Conservation (phyloP, 345 rosid genomes). For the Isatis tinctoria region DNA sequence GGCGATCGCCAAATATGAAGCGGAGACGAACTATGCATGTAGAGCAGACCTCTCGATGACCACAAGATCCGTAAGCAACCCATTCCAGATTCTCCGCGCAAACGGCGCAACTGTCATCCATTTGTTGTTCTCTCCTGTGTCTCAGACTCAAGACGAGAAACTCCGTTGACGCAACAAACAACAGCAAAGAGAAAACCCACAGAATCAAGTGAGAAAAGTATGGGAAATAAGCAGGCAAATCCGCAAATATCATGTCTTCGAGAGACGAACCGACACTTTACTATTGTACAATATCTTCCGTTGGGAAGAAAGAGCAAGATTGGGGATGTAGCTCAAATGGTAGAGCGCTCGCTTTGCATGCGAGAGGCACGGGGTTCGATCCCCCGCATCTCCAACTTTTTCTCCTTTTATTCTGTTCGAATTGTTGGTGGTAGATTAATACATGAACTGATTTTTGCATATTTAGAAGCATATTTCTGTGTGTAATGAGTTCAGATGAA, state of each 20-base stretch:
- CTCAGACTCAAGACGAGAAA: background rate
- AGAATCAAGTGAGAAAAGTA: background rate
- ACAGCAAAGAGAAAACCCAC: background rate
- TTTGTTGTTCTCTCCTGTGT: slow-evolving; percentile 11
- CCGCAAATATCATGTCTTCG: background rate
- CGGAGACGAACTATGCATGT: slow-evolving; percentile 93
- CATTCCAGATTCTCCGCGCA: slow-evolving; percentile 88
- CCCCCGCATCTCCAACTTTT: slow-evolving; percentile 65
- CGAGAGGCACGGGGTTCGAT: slow-evolving; percentile 95
- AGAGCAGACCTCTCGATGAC: slow-evolving; percentile 85
- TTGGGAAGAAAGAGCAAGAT: too few species aligned
- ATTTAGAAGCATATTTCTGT: too few species aligned
- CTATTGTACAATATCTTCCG: background rate
- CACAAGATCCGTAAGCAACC: slow-evolving; percentile 91
- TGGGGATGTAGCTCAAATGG: slow-evolving; percentile 61
- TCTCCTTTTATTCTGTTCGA: too few species aligned
- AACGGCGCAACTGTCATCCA: slow-evolving; percentile 94
- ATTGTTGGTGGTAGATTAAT: too few species aligned
- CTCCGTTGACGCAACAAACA: background rate
- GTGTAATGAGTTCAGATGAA: too few species aligned
- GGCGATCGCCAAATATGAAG: slow-evolving; percentile 75
- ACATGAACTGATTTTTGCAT: too few species aligned
- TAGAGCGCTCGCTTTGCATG: slow-evolving; percentile 97
- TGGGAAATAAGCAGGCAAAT: background rate
- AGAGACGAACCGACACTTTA: background rate